Conservation (phyloP, 306 rosid species). For the Rosa lucieae region DNA sequence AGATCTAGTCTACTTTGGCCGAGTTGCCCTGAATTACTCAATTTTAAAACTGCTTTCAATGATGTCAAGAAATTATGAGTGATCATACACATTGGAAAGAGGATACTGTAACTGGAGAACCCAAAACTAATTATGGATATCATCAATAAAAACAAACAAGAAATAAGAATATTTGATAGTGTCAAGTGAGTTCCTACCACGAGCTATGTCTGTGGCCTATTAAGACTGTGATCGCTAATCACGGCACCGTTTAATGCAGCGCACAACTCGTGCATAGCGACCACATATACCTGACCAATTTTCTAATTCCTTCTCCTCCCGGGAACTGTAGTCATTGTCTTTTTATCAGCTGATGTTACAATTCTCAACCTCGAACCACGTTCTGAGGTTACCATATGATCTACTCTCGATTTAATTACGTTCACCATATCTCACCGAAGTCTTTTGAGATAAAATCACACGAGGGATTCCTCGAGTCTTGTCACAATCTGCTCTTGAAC, state of each 20-base stretch:
- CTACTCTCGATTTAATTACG: background rate
- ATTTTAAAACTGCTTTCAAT: background rate
- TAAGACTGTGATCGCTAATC: conserved; percentile 33
- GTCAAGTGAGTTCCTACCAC: conserved; percentile 16
- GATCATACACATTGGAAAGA: conserved; percentile 15
- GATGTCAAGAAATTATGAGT: background rate
- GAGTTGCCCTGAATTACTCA: no score
- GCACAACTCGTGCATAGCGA: conserved; percentile 18
- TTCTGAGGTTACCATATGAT: background rate
- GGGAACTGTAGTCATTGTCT: background rate
- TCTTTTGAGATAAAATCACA: background rate
- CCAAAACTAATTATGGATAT: background rate
- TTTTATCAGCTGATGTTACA: background rate
- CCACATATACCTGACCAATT: background rate
- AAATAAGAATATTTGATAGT: background rate
- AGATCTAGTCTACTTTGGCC: no score
- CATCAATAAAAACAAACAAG: background rate
- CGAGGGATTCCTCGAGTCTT: background rate
- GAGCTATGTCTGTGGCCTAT: conserved; percentile 17
- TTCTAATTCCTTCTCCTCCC: background rate
- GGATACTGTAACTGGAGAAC: no score
- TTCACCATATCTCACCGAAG: background rate
- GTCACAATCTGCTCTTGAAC: background rate
- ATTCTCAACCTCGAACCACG: background rate
- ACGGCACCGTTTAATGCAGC: conserved; percentile 41